These are phyloP conservation scores for Domatiomyces catenatus DNA, from an alignment of 2,329 filamentous ascomycete genomes.

Conservation along the genomic window DNA sequence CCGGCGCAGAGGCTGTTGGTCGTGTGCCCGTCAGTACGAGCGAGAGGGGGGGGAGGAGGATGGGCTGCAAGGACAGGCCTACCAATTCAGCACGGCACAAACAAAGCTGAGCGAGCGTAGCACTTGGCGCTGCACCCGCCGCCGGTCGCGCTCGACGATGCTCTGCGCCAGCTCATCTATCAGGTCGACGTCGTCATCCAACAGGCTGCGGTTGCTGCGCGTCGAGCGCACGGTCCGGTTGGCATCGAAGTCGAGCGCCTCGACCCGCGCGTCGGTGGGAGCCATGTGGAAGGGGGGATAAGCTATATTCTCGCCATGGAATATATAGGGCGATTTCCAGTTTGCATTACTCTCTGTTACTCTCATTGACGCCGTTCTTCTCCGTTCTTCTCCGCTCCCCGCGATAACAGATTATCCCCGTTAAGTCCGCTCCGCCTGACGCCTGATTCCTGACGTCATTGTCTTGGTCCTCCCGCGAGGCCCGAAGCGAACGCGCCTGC, in stretches of 20 bases:
- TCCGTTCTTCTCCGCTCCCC: not conserved
- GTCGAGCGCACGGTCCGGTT: slow-evolving; percentile 20
- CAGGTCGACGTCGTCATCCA: slow-evolving; percentile 29
- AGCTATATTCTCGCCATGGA: not conserved
- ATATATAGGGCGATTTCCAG: not conserved
- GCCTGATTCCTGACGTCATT: not conserved
- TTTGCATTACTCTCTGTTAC: not conserved
- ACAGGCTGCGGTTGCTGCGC: slow-evolving; percentile 13
- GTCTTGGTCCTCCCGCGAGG: not conserved
- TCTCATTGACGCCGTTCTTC: not conserved
- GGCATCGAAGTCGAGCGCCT: slow-evolving; percentile 33
- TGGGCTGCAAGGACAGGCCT: slow-evolving; percentile 8
- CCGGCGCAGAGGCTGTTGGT: slow-evolving; percentile 56
- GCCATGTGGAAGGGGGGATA: not conserved
- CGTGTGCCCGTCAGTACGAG: not conserved
- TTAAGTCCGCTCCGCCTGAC: not conserved
- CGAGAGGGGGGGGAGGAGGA: not conserved
- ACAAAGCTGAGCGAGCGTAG: slow-evolving; percentile 41
- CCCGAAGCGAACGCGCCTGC: not conserved
- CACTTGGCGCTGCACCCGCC: slow-evolving; percentile 37
- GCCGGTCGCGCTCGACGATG: slow-evolving; percentile 42
- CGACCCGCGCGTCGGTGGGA: slow-evolving; percentile 19
- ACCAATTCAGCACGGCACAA: slow-evolving; percentile 47
- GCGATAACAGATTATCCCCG: no score
- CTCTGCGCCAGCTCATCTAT: slow-evolving; percentile 46